Evolutionary conservation across 441 rosid species (phyloP).

Genomic region (Jatropha multifida): DNA sequence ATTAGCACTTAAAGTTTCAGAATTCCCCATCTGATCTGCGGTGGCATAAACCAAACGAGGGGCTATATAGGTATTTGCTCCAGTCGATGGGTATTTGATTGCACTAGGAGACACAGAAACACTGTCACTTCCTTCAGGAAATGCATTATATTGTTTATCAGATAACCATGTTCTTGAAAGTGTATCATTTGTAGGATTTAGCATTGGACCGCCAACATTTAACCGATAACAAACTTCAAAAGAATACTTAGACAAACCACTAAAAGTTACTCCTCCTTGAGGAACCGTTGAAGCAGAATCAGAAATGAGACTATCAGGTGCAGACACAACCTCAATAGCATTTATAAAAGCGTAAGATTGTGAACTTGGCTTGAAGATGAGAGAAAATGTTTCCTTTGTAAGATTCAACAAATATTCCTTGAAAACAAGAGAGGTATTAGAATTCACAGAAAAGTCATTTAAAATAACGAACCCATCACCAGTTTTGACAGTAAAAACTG

Average conservation of each 20-base stretch:
- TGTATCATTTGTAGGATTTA: constrained; percentile 60
- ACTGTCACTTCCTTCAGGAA: constrained; percentile 34
- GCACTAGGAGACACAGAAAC: constrained; percentile 39
- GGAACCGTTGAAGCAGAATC: constrained; percentile 52
- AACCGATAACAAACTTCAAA: constrained; percentile 56
- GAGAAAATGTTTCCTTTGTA: constrained; percentile 39
- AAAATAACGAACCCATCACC: constrained; percentile 47
- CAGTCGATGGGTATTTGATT: constrained; percentile 44
- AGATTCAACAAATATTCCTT: constrained; percentile 63
- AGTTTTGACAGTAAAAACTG: constrained; percentile 48
- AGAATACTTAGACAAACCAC: constrained; percentile 40
- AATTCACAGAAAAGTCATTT: constrained; percentile 43
- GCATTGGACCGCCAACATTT: constrained; percentile 59
- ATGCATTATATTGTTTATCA: constrained; percentile 46
- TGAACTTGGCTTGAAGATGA: constrained; percentile 50
- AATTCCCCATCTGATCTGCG: constrained; percentile 56
- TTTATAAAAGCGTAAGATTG: constrained; percentile 67
- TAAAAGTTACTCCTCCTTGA: constrained; percentile 40
- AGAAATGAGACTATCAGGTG: constrained; percentile 48
- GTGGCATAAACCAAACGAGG: constrained; percentile 56
- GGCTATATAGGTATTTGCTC: constrained; percentile 51
- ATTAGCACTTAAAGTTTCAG: constrained; percentile 40
- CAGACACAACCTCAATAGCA: constrained; percentile 81
- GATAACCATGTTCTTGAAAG: constrained; percentile 60
- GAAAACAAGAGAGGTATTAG: constrained; percentile 32